phyloP scores from a whole-genome alignment of 495 filamentous ascomycete genomes.

The Penicillium simplicissimum region DNA sequence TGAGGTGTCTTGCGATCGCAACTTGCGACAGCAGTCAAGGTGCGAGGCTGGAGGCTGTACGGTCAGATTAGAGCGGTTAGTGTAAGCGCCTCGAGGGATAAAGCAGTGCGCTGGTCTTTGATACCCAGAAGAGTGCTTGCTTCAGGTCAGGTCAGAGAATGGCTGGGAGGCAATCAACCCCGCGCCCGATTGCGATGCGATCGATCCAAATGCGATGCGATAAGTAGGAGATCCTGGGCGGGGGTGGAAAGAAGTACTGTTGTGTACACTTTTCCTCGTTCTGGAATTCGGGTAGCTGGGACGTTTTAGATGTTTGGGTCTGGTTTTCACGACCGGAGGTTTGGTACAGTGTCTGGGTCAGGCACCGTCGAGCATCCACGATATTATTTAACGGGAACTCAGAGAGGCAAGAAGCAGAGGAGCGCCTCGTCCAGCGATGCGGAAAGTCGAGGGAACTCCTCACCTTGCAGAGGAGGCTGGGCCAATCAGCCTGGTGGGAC shows the following conservation, averaged over 20 bases:
- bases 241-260: neutral
- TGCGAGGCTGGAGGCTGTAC: slow-evolving; percentile 4
- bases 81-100: slow-evolving; percentile 15
- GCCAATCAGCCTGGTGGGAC: slow-evolving; percentile 28
- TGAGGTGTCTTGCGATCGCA: slow-evolving; percentile 14
- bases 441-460: slow-evolving; percentile 26
- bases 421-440: slow-evolving; percentile 24
- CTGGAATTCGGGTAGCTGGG: slow-evolving; percentile 19
- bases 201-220: slow-evolving; percentile 22
- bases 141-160: neutral
- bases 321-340: neutral
- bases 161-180: slow-evolving; percentile 21
- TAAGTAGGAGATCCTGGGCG: slow-evolving; percentile 1
- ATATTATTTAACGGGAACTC: slow-evolving; percentile 11
- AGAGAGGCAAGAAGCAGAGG: slow-evolving; percentile 5
- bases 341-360: neutral
- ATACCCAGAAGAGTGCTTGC: slow-evolving; percentile 3
- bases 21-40: slow-evolving; percentile 7
- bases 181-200: slow-evolving; percentile 17
- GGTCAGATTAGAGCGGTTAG: slow-evolving; percentile 20
- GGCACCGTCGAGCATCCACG: slow-evolving; percentile 14
- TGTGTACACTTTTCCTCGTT: neutral
- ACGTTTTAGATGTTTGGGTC: neutral
- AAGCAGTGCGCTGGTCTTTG: slow-evolving; percentile 20
- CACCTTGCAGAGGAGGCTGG: slow-evolving; percentile 32